Conservation (phyloP, 495 filamentous ascomycete genomes). For the Opeltia flavorubescens region DNA sequence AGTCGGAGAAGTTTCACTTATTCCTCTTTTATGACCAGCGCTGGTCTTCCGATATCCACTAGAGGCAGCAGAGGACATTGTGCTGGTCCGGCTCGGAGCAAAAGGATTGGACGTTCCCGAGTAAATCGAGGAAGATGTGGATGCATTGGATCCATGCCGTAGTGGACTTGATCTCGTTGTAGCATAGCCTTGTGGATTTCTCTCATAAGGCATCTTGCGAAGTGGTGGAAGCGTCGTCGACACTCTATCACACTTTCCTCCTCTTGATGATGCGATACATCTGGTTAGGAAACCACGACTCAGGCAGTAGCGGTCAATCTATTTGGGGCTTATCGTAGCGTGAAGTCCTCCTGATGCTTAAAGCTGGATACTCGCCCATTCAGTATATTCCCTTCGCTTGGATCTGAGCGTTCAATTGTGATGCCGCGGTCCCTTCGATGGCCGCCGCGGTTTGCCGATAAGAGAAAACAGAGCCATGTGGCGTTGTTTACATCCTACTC, state of each 20-base stretch:
- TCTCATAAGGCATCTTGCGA: constrained; percentile 8
- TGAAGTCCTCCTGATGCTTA: not conserved
- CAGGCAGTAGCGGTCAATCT: too few species aligned
- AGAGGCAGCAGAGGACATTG: constrained; percentile 63
- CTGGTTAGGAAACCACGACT: too few species aligned
- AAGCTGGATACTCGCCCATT: too few species aligned
- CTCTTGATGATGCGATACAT: too few species aligned
- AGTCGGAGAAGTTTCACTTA: constrained; percentile 49
- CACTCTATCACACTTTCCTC: constrained; percentile 8
- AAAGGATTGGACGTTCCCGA: constrained; percentile 53
- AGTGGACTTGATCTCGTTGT: constrained; percentile 42
- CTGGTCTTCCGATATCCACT: constrained; percentile 34
- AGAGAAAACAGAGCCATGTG: not conserved
- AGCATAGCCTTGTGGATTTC: constrained; percentile 38
- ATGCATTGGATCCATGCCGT: constrained; percentile 64
- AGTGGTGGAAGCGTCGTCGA: too few species aligned
- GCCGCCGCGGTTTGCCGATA: not conserved
- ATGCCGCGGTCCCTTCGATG: not conserved
- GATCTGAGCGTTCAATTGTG: not conserved
- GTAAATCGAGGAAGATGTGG: constrained; percentile 65
- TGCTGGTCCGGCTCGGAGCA: constrained; percentile 58
- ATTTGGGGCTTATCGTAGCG: too few species aligned
- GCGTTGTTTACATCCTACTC: not conserved
- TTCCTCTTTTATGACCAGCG: constrained; percentile 56
- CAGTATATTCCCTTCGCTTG: not conserved